Base-by-base conservation (phyloP, 805 yeast species). In the Yarrowia sp. region DNA sequence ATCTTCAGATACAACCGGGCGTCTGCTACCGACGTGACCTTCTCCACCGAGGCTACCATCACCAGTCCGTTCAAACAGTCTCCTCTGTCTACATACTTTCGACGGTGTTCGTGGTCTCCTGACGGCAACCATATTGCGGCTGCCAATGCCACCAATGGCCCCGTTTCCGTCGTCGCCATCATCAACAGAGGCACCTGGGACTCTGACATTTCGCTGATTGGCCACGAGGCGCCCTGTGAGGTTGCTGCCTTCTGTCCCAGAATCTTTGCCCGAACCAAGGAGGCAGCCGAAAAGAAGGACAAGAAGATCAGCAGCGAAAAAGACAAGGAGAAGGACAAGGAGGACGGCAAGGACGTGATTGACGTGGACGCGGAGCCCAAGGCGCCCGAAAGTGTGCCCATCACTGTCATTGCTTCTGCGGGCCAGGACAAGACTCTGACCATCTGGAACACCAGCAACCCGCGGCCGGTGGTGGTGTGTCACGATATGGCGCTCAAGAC, bases 391-490 rank as follows among this genome's bases (percentile, higher is more conserved):
- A 67, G 77, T 81, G 62, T 68, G 14, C 70, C 69, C 21, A 80
- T 88, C 8, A 87, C 97, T 0, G 83, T 93, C 0, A 79, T 93
- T n/a, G 97, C 98, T 1, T 89, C 97, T 30, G 97, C 93, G 14
- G 98, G 98, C 11, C 98, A 93, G 75, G 99, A 93, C 75, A 86
- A 90, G 71, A 83, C 92, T 0, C 75, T 95, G 40, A 96, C 92
- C 0, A 79, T 93, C 6, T 93, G 99, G 99, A 86, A 86, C 71
- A 93, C 97, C 0, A 76, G 83, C 1, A 81, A 81, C 62, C 83
- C 92, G 4, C 80, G 90, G 58, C 98, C 99, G 0, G 75, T 95
- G 56, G 81, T 89, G 12, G 90, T 92, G 8, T 90, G 92, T 1
- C 84, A 84, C 43, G 96, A 92, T 67, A 81, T 93, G 16, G 83